A percentile compares a stretch with the other conserved stretches of the same genome.
phyloP scores from a whole-genome alignment of 106 monocot genomes.

The Agapanthus africanus region DNA sequence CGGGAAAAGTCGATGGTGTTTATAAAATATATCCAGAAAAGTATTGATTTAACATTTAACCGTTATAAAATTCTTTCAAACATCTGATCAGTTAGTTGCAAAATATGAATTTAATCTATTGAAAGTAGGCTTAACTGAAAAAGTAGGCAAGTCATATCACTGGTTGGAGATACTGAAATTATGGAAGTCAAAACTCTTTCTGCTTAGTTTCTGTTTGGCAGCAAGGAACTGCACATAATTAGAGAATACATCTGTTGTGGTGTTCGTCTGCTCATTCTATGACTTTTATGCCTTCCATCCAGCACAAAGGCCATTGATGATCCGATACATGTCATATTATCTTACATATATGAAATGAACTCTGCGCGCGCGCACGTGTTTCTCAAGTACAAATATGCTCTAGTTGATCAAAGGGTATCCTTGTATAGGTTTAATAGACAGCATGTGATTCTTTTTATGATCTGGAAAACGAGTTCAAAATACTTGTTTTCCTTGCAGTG shows the following conservation, averaged over 20 bases:
- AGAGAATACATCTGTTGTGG: not conserved
- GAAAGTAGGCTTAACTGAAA: not conserved
- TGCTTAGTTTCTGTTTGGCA: not conserved
- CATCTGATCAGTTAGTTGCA: not conserved
- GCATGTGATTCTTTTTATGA: no score
- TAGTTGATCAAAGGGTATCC: not conserved
- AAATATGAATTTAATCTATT: not conserved
- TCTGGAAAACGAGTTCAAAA: not conserved
- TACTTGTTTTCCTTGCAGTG: not conserved
- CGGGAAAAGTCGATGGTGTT: no score
- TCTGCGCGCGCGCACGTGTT: not conserved
- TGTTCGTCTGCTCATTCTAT: not conserved
- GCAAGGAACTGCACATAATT: not conserved
- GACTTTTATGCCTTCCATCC: not conserved
- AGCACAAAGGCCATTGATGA: not conserved
- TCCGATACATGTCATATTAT: no score
- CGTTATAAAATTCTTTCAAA: not conserved
- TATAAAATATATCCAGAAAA: no score
- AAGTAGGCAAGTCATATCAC: no score
- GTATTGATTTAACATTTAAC: not conserved
- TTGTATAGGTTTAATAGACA: not conserved
- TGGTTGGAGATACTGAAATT: not conserved
- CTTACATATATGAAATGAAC: constrained; percentile 1
- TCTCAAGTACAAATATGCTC: not conserved
- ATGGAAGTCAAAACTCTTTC: not conserved